Evolutionary conservation across 768 basidiomycete species (phyloP), one percentile per base, ranked within the genome.

Genomic region (Naganishia vishniacii): DNA sequence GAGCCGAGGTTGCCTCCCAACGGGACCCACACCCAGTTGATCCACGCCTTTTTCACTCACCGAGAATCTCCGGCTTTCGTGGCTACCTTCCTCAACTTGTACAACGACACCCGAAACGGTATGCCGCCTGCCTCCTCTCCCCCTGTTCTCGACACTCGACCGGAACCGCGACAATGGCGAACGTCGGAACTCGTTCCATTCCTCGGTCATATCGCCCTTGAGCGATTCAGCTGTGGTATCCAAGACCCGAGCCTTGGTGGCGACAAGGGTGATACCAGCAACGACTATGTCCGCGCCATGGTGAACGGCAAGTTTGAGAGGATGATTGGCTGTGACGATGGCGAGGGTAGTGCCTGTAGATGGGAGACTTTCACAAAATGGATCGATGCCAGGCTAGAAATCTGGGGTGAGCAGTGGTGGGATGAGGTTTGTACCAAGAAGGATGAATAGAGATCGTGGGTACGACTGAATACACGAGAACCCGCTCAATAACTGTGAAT

Each of bases 61-160:
- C 75, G 79, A 18, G 79, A 80, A 65, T 78, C 78, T 11, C 78
- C 78, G 1, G 77, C 77, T 0, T 73, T 79, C 68, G 78, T 77
- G 9, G 71, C 77, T 3, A 72, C 73, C 46, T 76, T 79, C 51
- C 68, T 80, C 28, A 79, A 78, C 65, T 66, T 80, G 0, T 79
- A 76, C 77, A 79, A 80, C 70, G 49, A 62, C 7, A 60, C 45
- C 41, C 44, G 69, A 44, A 53, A 68, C 51, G 56, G 28, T 2
- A 53, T 64, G 45, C 63, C 51, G 1, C 25, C 53, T 16, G 66
- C 76, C 12, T 68, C 66, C 12, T 48, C 62, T 16, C 34, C 65
- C 12, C 77, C 74, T 6, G 68, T 72, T 1, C 69, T 74, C n/a
- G 70, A 73, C 40, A 68, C 69, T 40, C 51, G 74, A 45, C 68